A percentile compares a stretch with the other conserved stretches of the same genome.
Evolutionary conservation across 257 asterid genomes (phyloP).

Genomic region (Solanum gandarillasii): DNA sequence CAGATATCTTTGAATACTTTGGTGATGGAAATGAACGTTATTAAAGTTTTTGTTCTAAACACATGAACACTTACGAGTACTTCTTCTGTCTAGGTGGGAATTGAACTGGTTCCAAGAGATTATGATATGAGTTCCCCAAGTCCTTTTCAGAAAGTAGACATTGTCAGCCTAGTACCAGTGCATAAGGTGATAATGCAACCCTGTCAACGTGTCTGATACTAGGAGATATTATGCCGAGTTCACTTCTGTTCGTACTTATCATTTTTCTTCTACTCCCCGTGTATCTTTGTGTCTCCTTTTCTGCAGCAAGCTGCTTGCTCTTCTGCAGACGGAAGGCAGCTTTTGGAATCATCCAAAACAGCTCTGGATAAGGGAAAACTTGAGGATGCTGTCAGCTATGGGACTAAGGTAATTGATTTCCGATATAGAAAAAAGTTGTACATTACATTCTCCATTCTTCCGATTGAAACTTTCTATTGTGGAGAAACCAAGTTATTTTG

Average conservation of each 20-base stretch:
- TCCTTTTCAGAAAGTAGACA: constrained; percentile 68
- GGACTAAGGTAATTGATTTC: constrained; percentile 61
- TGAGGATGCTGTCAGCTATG: constrained; percentile 89
- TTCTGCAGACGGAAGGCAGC: constrained; percentile 91
- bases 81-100: constrained; percentile 58
- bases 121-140: constrained; percentile 70
- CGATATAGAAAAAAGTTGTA: not conserved
- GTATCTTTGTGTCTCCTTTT: not conserved
- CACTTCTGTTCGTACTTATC: not conserved
- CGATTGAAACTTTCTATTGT: not conserved
- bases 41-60: not conserved
- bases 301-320: constrained; percentile 89
- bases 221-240: not conserved
- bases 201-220: not conserved
- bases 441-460: not conserved
- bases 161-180: constrained; percentile 80
- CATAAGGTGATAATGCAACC: constrained; percentile 53
- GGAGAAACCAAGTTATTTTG: not conserved
- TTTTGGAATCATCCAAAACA: constrained; percentile 88
- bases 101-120: constrained; percentile 88
- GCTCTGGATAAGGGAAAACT: constrained; percentile 98
- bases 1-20: not conserved
- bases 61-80: not conserved
- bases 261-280: not conserved
- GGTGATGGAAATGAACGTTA: not conserved